phyloP scores from a whole-genome alignment of 768 basidiomycete species.

The Pilatotrama ljubarskyi region DNA sequence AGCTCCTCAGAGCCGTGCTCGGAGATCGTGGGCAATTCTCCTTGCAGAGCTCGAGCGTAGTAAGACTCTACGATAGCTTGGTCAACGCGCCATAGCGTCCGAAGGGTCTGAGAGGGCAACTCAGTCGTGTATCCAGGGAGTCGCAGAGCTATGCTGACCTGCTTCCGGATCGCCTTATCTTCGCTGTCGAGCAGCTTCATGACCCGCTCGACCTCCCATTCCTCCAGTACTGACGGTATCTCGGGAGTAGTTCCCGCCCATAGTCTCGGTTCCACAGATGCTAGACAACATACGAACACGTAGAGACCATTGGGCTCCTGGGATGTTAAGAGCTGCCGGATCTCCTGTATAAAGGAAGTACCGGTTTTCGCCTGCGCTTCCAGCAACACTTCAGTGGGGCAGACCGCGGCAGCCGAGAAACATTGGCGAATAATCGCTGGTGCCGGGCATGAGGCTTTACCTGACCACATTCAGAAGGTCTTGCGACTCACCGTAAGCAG shows the following conservation, averaged over 20 bases:
- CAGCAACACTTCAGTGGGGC: constrained; percentile 3
- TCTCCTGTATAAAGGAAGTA: constrained; percentile 39
- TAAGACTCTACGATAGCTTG: constrained; percentile 55
- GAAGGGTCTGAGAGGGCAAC: constrained; percentile 50
- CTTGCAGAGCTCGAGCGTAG: constrained; percentile 45
- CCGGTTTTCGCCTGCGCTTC: constrained; percentile 14
- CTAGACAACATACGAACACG: constrained; percentile 65
- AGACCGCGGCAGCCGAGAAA: constrained; percentile 18
- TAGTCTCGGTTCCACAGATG: constrained; percentile 51
- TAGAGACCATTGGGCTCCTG: constrained; percentile 60
- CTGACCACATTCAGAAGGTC: background rate
- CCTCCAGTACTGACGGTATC: constrained; percentile 57
- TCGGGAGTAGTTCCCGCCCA: constrained; percentile 69
- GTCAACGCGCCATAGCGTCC: constrained; percentile 60
- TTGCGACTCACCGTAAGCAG: constrained; percentile 14
- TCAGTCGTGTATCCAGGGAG: background rate
- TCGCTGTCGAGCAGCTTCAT: constrained; percentile 66
- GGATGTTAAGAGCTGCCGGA: constrained; percentile 62
- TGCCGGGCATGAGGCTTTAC: background rate
- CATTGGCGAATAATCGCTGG: constrained; percentile 27
- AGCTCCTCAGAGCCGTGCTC: constrained; percentile 43
- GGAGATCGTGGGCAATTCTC: constrained; percentile 36
- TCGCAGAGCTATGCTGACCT: constrained; percentile 41
- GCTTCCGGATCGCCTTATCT: constrained; percentile 58
- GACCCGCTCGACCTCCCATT: constrained; percentile 69